Percentiles rank a stretch among this genome's conserved stretches.
These are phyloP conservation scores for Nymphaea thermarum DNA, from an alignment of 164 flowering plant genomes.

Conservation along the genomic window DNA sequence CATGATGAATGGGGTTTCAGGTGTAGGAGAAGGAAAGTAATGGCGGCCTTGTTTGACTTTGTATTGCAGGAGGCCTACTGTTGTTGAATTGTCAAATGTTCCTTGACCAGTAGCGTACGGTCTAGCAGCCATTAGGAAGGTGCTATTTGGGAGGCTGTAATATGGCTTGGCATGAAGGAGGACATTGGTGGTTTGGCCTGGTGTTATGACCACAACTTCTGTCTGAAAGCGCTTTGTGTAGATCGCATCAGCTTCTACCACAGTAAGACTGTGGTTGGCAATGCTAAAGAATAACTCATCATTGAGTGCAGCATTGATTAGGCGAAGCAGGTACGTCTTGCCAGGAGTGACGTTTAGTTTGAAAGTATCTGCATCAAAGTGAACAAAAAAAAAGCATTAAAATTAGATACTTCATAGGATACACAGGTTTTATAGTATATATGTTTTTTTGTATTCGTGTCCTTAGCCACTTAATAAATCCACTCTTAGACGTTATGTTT, in stretches of 20 bases:
- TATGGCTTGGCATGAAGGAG: slow-evolving; percentile 31
- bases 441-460: too few species aligned
- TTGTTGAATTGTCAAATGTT: slow-evolving; percentile 38
- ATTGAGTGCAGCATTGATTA: slow-evolving; percentile 62
- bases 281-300: slow-evolving; percentile 56
- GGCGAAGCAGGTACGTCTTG: slow-evolving; percentile 39
- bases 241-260: slow-evolving; percentile 44
- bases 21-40: neutral
- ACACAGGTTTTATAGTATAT: too few species aligned
- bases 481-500: too few species aligned
- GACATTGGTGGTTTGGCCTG: slow-evolving; percentile 57
- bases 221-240: slow-evolving; percentile 41
- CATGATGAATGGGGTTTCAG: slow-evolving; percentile 10
- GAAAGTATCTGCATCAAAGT: slow-evolving; percentile 28
- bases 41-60: neutral
- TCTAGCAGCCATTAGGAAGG: slow-evolving; percentile 39
- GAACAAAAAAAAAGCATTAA: neutral
- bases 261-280: slow-evolving; percentile 42
- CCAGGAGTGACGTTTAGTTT: slow-evolving; percentile 42
- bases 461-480: too few species aligned
- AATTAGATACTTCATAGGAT: too few species aligned
- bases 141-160: slow-evolving; percentile 19
- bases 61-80: slow-evolving; percentile 30
- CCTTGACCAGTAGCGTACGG: slow-evolving; percentile 35
- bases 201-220: slow-evolving; percentile 24